These are phyloP conservation scores for Aspergillus oerlinghausenensis DNA, from an alignment of 2,329 filamentous ascomycete genomes.

Conservation along the genomic window DNA sequence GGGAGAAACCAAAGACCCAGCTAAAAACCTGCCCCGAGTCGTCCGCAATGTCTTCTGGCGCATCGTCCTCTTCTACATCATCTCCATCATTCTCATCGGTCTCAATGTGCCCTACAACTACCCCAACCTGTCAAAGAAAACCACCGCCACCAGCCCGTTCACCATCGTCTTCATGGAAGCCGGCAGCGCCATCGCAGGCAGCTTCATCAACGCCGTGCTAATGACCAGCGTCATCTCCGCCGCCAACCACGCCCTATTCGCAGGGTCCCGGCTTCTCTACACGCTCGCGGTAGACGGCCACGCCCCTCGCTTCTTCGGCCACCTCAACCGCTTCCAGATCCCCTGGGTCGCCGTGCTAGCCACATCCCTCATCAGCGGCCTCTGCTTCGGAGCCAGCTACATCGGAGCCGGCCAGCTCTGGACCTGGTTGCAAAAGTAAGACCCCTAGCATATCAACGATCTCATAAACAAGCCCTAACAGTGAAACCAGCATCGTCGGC, in stretches of 20 bases:
- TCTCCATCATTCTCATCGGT: constrained; percentile 52
- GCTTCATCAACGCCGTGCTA: constrained; percentile 59
- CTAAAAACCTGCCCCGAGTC: constrained; percentile 57
- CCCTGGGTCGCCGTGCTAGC: constrained; percentile 53
- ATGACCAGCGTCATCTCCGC: constrained; percentile 57
- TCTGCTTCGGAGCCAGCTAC: constrained; percentile 62
- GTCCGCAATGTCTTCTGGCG: constrained; percentile 64
- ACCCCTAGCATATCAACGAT: not conserved
- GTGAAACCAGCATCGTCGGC: constrained; percentile 50
- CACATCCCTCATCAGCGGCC: constrained; percentile 51
- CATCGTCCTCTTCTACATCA: constrained; percentile 53
- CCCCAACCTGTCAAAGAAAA: constrained; percentile 40
- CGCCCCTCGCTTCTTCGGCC: constrained; percentile 53
- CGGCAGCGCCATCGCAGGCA: constrained; percentile 52
- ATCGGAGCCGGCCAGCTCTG: constrained; percentile 62
- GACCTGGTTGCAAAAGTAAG: constrained; percentile 62
- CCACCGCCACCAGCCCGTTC: constrained; percentile 49
- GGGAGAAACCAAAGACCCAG: constrained; percentile 61
- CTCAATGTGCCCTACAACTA: constrained; percentile 57
- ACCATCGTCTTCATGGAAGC: constrained; percentile 59
- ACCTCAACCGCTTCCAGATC: constrained; percentile 47
- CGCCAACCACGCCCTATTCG: constrained; percentile 57
- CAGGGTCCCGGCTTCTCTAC: constrained; percentile 55
- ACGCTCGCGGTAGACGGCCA: constrained; percentile 51
- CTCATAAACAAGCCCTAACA: constrained; percentile 1